Evolutionary conservation across 148 eudicot species (phyloP).

Genomic region (Chenopodium berlandieri): DNA sequence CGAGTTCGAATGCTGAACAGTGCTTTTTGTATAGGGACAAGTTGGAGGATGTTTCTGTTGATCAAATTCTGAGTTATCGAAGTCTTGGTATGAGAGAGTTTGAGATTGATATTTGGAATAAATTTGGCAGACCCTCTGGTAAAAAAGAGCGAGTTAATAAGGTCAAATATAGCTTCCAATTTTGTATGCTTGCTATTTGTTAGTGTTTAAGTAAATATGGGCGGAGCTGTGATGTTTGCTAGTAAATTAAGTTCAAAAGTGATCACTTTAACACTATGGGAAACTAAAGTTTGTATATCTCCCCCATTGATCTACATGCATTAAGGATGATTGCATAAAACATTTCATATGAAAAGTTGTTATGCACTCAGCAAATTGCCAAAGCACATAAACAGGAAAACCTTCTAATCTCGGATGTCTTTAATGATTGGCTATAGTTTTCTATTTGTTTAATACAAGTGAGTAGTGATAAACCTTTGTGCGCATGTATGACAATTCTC

Average conservation of each 20-base stretch:
- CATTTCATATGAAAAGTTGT: too few species aligned
- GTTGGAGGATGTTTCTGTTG: slow-evolving; percentile 40
- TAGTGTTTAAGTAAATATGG: not conserved
- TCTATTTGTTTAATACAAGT: too few species aligned
- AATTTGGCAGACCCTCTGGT: slow-evolving; percentile 32
- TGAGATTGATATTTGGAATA: slow-evolving; percentile 54
- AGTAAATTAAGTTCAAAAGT: not conserved
- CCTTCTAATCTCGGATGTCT: too few species aligned
- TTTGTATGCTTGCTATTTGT: not conserved
- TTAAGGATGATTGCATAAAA: too few species aligned
- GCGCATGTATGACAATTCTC: too few species aligned
- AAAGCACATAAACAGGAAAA: too few species aligned
- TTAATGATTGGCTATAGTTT: too few species aligned
- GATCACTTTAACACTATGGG: too few species aligned
- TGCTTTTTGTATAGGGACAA: slow-evolving; percentile 38
- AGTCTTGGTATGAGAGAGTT: slow-evolving; percentile 43
- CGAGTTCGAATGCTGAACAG: not conserved
- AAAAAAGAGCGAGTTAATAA: slow-evolving; percentile 36
- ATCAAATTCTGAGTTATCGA: slow-evolving; percentile 31
- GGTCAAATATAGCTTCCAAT: slow-evolving; percentile 26
- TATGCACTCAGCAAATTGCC: too few species aligned
- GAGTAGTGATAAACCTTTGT: too few species aligned
- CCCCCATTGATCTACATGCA: too few species aligned
- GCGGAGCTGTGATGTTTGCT: not conserved
- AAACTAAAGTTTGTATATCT: too few species aligned